Conservation (phyloP, 2,329 filamentous ascomycete species). For the Aureobasidium sp. region DNA sequence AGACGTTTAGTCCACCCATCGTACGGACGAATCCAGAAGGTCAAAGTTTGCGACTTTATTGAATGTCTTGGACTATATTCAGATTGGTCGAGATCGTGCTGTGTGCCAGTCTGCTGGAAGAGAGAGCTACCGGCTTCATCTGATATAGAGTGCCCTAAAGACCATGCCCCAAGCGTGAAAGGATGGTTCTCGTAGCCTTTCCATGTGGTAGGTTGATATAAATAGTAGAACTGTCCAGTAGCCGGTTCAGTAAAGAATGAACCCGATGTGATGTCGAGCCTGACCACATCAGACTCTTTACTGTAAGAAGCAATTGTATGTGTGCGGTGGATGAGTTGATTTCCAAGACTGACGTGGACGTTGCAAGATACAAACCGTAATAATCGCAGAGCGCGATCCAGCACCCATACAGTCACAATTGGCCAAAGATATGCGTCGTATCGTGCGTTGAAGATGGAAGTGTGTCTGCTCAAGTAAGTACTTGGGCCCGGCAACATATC, state of each 20-base stretch:
- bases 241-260: conserved; percentile 38
- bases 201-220: conserved; percentile 51
- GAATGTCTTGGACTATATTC: not conserved
- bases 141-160: not conserved
- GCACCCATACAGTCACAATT: conserved; percentile 54
- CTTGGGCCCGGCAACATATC: conserved; percentile 26
- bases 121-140: not conserved
- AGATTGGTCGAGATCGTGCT: not conserved
- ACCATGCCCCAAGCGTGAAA: conserved; percentile 48
- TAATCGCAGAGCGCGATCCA: conserved; percentile 55
- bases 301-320: conserved; percentile 48
- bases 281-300: conserved; percentile 49
- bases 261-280: conserved; percentile 48
- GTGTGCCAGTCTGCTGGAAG: not conserved
- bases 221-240: conserved; percentile 57
- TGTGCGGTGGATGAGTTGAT: conserved; percentile 26
- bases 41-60: conserved; percentile 30
- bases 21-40: conserved; percentile 58
- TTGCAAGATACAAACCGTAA: conserved; percentile 52
- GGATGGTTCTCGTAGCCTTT: conserved; percentile 59
- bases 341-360: conserved; percentile 34
- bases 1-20: conserved; percentile 58
- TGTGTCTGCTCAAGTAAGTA: conserved; percentile 42
- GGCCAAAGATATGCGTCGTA: conserved; percentile 59
- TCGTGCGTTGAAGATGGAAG: conserved; percentile 58